A percentile compares a stretch with the other conserved stretches of the same genome.
These are phyloP conservation scores for Penicillium maclennaniae DNA, from an alignment of 495 filamentous ascomycete genomes.

Conservation along the genomic window DNA sequence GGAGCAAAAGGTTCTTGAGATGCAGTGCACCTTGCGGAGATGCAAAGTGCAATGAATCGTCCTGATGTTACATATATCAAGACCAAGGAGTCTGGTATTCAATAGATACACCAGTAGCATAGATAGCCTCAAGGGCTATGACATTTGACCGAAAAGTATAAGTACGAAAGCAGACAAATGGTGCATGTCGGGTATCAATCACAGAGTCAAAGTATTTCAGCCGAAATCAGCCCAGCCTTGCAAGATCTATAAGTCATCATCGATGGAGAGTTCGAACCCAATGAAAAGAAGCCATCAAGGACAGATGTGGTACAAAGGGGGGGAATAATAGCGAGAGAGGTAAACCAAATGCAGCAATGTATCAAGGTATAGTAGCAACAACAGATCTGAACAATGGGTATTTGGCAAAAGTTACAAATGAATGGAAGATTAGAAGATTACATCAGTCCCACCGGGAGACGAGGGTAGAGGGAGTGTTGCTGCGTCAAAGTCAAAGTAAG, in stretches of 20 bases:
- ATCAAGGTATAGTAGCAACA: conserved; percentile 6
- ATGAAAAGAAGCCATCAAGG: conserved; percentile 6
- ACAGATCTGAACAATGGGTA: conserved; percentile 16
- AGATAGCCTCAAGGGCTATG: not conserved
- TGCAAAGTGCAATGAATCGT: too few relatives aligned
- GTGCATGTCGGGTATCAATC: conserved; percentile 30
- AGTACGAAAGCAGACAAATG: conserved; percentile 1
- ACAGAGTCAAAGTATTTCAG: conserved; percentile 11
- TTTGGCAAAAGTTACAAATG: conserved; percentile 18
- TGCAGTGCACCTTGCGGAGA: too few relatives aligned
- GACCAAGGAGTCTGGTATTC: not conserved
- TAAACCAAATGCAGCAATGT: not conserved
- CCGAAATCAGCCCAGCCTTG: not conserved
- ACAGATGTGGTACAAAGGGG: conserved; percentile 7
- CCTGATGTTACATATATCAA: too few relatives aligned
- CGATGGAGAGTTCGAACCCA: not conserved
- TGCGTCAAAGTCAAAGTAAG: conserved; percentile 12
- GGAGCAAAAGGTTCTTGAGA: too few relatives aligned
- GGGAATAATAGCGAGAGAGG: not conserved
- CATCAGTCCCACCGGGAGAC: conserved; percentile 25
- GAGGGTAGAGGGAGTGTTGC: conserved; percentile 17
- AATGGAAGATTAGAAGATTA: conserved; percentile 13
- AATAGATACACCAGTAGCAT: not conserved
- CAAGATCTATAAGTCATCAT: conserved; percentile 1
- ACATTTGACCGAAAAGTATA: not conserved